phyloP scores from a whole-genome alignment of 1,139 yeast genomes.

The Debaryomyces udenii region DNA sequence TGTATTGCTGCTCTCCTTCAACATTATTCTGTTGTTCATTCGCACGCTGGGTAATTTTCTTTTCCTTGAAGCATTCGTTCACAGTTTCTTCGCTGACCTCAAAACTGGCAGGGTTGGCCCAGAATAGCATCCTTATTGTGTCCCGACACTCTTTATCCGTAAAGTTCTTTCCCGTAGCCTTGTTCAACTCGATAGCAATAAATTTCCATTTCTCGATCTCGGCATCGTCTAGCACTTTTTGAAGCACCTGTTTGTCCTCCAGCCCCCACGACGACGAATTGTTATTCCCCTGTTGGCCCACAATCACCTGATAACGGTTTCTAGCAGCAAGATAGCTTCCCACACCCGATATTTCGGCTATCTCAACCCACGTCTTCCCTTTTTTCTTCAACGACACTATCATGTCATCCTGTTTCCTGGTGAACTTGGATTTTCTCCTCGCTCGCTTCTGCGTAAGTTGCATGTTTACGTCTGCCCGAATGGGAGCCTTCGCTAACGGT shows the following conservation, averaged over 20 bases:
- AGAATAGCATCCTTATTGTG: constrained; percentile 55
- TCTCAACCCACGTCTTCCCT: constrained; percentile 75
- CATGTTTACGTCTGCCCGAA: constrained; percentile 32
- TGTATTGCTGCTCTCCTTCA: constrained; percentile 4
- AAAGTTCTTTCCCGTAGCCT: constrained; percentile 58
- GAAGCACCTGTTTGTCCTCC: constrained; percentile 58
- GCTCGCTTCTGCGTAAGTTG: constrained; percentile 13
- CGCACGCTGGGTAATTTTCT: constrained; percentile 40
- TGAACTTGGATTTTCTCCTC: constrained; percentile 21
- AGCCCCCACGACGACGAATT: constrained; percentile 67
- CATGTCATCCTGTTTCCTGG: constrained; percentile 67
- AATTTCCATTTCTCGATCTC: constrained; percentile 74
- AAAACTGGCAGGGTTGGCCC: constrained; percentile 58
- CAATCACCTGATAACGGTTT: constrained; percentile 76
- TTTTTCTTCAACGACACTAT: constrained; percentile 62
- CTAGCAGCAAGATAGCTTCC: constrained; percentile 75
- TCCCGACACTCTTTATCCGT: constrained; percentile 60
- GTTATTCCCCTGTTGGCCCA: constrained; percentile 80
- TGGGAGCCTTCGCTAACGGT: constrained; percentile 37
- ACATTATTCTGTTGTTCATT: constrained; percentile 25
- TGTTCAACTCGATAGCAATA: constrained; percentile 62
- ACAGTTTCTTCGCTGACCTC: constrained; percentile 54
- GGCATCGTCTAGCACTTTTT: constrained; percentile 62
- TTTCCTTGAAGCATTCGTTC: constrained; percentile 41
- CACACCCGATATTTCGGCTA: constrained; percentile 67